Percentiles rank a stretch among this genome's conserved stretches.
Evolutionary conservation across 2,329 filamentous ascomycete genomes (phyloP).

Genomic region (Colletotrichum sp.): DNA sequence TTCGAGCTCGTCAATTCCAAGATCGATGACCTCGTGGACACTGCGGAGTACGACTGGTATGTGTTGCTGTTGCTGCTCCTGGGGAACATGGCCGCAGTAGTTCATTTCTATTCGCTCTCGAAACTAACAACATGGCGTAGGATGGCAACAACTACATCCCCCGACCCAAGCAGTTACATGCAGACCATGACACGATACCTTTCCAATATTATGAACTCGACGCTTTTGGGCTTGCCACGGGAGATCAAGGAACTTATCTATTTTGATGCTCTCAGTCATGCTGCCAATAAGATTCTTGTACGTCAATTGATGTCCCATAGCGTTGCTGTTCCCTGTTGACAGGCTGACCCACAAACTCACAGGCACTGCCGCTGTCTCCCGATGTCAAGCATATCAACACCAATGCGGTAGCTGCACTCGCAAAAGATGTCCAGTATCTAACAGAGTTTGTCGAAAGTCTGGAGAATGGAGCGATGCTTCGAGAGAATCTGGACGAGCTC

Average conservation of each 20-base stretch:
- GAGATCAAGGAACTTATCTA: slow-evolving; percentile 98
- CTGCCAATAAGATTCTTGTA: slow-evolving; percentile 83
- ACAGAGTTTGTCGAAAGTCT: slow-evolving; percentile 86
- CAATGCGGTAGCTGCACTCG: slow-evolving; percentile 80
- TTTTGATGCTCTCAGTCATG: slow-evolving; percentile 93
- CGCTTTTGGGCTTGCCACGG: slow-evolving; percentile 87
- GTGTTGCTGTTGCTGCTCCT: neutral
- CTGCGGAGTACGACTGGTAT: slow-evolving; percentile 94
- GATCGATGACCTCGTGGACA: slow-evolving; percentile 96
- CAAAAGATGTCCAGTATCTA: slow-evolving; percentile 83
- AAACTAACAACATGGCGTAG: slow-evolving; percentile 32
- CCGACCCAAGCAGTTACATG: slow-evolving; percentile 91
- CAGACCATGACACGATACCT: slow-evolving; percentile 92
- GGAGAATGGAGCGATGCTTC: slow-evolving; percentile 82
- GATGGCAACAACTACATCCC: slow-evolving; percentile 61
- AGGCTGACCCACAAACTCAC: neutral
- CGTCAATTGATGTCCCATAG: slow-evolving; percentile 25
- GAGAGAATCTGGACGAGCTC: slow-evolving; percentile 89
- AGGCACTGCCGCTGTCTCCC: slow-evolving; percentile 77
- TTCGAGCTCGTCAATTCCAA: slow-evolving; percentile 99
- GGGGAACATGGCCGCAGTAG: neutral
- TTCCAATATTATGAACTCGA: slow-evolving; percentile 95
- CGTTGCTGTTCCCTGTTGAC: neutral
- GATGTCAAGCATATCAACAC: slow-evolving; percentile 87
- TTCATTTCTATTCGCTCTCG: neutral